Conservation (phyloP, 78 protist genomes). For the Ministeria vibrans region DNA sequence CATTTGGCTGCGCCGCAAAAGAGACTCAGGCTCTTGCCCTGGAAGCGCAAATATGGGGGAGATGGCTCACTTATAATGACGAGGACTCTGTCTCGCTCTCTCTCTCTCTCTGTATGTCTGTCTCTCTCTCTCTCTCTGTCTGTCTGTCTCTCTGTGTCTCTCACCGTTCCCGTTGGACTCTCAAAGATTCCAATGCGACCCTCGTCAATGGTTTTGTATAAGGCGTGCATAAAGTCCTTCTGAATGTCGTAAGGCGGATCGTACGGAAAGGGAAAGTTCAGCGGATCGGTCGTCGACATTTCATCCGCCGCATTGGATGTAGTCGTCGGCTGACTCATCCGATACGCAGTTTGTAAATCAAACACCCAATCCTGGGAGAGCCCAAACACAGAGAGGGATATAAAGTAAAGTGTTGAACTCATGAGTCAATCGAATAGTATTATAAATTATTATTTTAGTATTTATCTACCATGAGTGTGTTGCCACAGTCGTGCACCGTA, state of each 20-base stretch:
- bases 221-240: not conserved
- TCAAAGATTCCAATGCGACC: slow-evolving; percentile 54
- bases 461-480: no score
- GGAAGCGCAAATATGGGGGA: not conserved
- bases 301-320: no score
- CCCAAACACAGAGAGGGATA: no score
- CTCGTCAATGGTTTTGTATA: not conserved
- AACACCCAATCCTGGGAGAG: no score
- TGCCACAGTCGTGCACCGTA: no score
- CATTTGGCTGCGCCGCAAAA: slow-evolving; percentile 21
- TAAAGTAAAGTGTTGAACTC: no score
- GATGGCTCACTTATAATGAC: not conserved
- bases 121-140: not conserved
- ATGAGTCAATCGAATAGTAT: no score
- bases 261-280: not conserved
- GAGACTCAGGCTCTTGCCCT: slow-evolving; percentile 42
- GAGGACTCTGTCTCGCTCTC: not conserved
- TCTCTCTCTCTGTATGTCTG: not conserved
- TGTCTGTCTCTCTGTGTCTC: not conserved
- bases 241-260: not conserved
- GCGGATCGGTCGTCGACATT: no score
- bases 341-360: no score
- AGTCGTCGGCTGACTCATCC: no score
- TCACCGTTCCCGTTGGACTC: slow-evolving; percentile 47
- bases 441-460: no score